phyloP scores from a whole-genome alignment of 2,329 filamentous ascomycete genomes.

The Periconia digitata region DNA sequence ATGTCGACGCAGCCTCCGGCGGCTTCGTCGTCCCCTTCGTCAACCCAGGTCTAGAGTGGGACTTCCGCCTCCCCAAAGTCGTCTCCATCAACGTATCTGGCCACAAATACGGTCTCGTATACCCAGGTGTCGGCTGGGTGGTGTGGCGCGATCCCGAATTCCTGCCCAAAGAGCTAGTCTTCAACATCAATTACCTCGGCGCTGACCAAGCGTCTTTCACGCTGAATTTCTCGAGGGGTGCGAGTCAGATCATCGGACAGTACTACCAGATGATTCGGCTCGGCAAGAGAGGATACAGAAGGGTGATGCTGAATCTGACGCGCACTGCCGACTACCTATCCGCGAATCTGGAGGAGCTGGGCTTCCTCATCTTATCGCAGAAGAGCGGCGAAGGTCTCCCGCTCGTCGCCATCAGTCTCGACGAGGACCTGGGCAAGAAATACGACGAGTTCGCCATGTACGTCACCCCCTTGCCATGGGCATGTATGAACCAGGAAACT shows the following conservation, averaged over 20 bases:
- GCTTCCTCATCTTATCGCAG: slow-evolving; percentile 88
- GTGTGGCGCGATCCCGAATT: slow-evolving; percentile 76
- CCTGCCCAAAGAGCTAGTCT: slow-evolving; percentile 81
- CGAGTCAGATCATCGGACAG: slow-evolving; percentile 91
- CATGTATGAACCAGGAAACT: background rate
- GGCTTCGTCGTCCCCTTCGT: slow-evolving; percentile 94
- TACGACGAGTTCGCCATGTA: slow-evolving; percentile 57
- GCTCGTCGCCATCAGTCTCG: slow-evolving; percentile 83
- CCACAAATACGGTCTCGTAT: slow-evolving; percentile 78
- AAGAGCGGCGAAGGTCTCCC: slow-evolving; percentile 76
- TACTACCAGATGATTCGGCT: slow-evolving; percentile 97
- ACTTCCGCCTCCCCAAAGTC: slow-evolving; percentile 86
- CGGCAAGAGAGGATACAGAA: slow-evolving; percentile 86
- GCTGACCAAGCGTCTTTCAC: slow-evolving; percentile 95
- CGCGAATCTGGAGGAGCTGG: slow-evolving; percentile 69
- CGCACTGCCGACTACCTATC: slow-evolving; percentile 86
- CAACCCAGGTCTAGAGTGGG: slow-evolving; percentile 81
- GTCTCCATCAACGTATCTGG: slow-evolving; percentile 93
- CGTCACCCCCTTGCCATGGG: slow-evolving; percentile 56
- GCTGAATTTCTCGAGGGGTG: slow-evolving; percentile 95
- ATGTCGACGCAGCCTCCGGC: slow-evolving; percentile 89
- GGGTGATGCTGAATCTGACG: slow-evolving; percentile 93
- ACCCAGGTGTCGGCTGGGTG: slow-evolving; percentile 93
- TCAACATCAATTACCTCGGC: slow-evolving; percentile 99
- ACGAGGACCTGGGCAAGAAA: slow-evolving; percentile 56